Percentiles rank a stretch among this genome's conserved stretches.
Evolutionary conservation across 768 basidiomycete genomes (phyloP).

Genomic region (Tephrocybe sp.): DNA sequence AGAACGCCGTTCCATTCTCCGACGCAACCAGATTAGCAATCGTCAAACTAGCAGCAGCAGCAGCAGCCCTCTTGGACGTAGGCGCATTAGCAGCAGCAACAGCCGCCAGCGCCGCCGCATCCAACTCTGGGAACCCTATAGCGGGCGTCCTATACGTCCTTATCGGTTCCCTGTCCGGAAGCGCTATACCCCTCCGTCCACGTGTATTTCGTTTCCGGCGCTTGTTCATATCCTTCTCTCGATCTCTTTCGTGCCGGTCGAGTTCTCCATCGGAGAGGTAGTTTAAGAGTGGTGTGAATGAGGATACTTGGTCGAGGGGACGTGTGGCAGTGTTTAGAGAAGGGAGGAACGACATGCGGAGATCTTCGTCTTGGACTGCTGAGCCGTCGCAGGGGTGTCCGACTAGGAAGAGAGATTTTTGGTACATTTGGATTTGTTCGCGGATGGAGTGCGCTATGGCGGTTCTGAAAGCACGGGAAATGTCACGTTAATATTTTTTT

Average conservation of each 20-base stretch:
- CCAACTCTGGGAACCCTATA: constrained; percentile 78
- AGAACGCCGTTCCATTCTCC: constrained; percentile 73
- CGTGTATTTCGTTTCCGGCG: constrained; percentile 84
- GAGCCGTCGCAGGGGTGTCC: constrained; percentile 84
- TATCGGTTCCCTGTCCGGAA: constrained; percentile 92
- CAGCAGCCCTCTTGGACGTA: constrained; percentile 78
- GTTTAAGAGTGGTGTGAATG: constrained; percentile 87
- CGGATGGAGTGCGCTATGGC: constrained; percentile 94
- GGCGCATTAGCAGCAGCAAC: constrained; percentile 66
- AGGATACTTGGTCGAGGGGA: constrained; percentile 70
- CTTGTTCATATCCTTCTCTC: constrained; percentile 89
- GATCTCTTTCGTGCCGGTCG: constrained; percentile 84
- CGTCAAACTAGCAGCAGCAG: constrained; percentile 77
- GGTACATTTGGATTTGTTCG: constrained; percentile 90
- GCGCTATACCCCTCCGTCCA: constrained; percentile 70
- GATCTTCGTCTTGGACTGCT: constrained; percentile 82
- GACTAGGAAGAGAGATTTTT: constrained; percentile 87
- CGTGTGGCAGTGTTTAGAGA: constrained; percentile 68
- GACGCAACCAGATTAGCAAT: constrained; percentile 92
- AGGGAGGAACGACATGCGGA: constrained; percentile 86
- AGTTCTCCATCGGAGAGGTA: constrained; percentile 88
- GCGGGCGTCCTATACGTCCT: constrained; percentile 90
- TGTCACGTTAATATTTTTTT: too few relatives aligned
- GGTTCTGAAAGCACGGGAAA: too few relatives aligned
- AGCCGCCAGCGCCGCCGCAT: constrained; percentile 65